A percentile compares a stretch with the other conserved stretches of the same genome.
These are phyloP conservation scores for Vigna radiata DNA, from an alignment of 306 rosid genomes.

Conservation along the genomic window DNA sequence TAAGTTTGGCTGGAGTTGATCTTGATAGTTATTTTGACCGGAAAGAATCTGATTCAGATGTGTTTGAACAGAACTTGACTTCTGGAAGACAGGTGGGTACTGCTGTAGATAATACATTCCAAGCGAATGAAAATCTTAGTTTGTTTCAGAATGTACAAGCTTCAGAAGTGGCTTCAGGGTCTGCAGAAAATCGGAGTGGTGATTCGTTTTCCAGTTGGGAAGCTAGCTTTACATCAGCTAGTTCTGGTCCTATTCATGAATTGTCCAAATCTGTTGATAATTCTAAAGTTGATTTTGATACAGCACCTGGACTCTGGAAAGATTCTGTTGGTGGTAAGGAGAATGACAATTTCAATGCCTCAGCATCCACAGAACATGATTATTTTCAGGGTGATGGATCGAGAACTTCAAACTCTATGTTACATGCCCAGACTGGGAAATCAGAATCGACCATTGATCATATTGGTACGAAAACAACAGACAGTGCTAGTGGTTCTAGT, in stretches of 20 bases:
- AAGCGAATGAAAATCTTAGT: slow-evolving; percentile 55
- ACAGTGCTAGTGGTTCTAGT: slow-evolving; percentile 47
- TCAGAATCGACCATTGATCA: slow-evolving; percentile 42
- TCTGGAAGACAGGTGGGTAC: slow-evolving; percentile 34
- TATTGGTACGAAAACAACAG: slow-evolving; percentile 49
- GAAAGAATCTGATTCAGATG: slow-evolving; percentile 49
- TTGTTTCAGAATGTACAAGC: slow-evolving; percentile 67
- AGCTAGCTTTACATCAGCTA: slow-evolving; percentile 65
- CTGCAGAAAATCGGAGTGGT: slow-evolving; percentile 52
- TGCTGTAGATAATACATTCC: slow-evolving; percentile 43
- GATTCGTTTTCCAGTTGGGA: slow-evolving; percentile 79
- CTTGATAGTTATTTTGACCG: slow-evolving; percentile 59
- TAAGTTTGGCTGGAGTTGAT: slow-evolving; percentile 67
- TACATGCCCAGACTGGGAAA: slow-evolving; percentile 47
- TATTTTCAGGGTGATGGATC: slow-evolving; percentile 68
- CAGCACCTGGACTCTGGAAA: slow-evolving; percentile 50
- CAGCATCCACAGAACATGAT: slow-evolving; percentile 54
- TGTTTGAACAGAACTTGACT: slow-evolving; percentile 43
- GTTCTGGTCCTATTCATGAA: slow-evolving; percentile 52
- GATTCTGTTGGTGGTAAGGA: slow-evolving; percentile 49
- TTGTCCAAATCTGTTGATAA: slow-evolving; percentile 54
- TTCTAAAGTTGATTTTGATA: slow-evolving; percentile 59
- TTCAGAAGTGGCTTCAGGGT: slow-evolving; percentile 42
- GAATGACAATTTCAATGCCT: slow-evolving; percentile 49
- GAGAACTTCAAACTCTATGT: slow-evolving; percentile 55